Evolutionary conservation across 1,284 basidiomycete genomes (phyloP).

Genomic region (Heterobasidion occidentale): DNA sequence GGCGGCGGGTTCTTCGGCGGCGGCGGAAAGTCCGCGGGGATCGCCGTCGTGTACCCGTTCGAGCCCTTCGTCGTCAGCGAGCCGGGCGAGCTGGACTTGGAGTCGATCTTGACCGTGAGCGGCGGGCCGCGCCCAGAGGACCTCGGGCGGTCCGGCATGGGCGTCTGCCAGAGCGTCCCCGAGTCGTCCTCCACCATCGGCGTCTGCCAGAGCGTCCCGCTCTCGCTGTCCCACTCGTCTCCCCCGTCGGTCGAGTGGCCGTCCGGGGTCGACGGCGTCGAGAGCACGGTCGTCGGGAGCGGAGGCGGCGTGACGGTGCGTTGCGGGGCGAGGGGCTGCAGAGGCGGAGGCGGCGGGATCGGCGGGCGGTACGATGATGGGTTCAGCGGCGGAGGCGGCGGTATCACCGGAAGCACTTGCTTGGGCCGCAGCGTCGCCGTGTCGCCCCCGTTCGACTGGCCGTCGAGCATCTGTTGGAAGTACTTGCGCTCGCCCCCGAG

Average conservation of each 20-base stretch:
- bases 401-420: background rate
- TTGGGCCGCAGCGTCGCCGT: too few species aligned
- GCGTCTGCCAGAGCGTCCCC: slow-evolving; percentile 9
- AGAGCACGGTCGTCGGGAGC: background rate
- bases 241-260: slow-evolving; percentile 15
- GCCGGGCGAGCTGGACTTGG: slow-evolving; percentile 10
- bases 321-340: slow-evolving; percentile 5
- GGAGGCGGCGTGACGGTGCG: slow-evolving; percentile 8
- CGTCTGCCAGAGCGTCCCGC: slow-evolving; percentile 26
- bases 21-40: slow-evolving; percentile 16
- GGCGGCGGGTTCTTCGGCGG: slow-evolving; percentile 15
- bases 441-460: background rate
- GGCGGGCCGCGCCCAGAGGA: slow-evolving; percentile 22
- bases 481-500: slow-evolving; percentile 8
- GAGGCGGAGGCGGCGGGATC: slow-evolving; percentile 2
- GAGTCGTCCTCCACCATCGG: slow-evolving; percentile 18
- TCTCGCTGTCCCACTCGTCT: slow-evolving; percentile 42
- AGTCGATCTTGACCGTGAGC: slow-evolving; percentile 32
- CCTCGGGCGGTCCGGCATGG: slow-evolving; percentile 1
- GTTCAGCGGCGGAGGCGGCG: slow-evolving; percentile 1
- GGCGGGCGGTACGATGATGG: background rate
- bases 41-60: slow-evolving; percentile 8
- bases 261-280: slow-evolving; percentile 9
- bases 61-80: slow-evolving; percentile 12
- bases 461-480: slow-evolving; percentile 8